Conservation (phyloP, 2,329 filamentous ascomycete species). For the Apiospora saccharicola region DNA sequence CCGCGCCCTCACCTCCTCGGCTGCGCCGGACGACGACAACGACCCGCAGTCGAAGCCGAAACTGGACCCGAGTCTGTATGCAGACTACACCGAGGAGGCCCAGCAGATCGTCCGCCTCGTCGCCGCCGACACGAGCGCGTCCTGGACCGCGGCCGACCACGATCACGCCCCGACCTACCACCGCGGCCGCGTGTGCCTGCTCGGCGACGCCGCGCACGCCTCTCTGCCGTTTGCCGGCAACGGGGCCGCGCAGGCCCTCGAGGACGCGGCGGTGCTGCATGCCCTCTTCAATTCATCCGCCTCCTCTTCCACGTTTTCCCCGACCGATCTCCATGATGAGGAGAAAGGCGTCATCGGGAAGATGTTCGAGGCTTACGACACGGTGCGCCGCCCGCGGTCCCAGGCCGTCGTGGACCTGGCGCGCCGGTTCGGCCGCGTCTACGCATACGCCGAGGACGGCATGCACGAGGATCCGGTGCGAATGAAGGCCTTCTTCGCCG, state of each 20-base stretch:
- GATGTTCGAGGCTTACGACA: slow-evolving; percentile 41
- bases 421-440: slow-evolving; percentile 39
- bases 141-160: slow-evolving; percentile 43
- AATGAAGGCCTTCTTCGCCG: slow-evolving; percentile 38
- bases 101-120: slow-evolving; percentile 42
- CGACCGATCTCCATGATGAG: slow-evolving; percentile 25
- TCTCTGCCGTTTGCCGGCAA: slow-evolving; percentile 45
- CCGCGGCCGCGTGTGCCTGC: slow-evolving; percentile 37
- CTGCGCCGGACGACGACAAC: slow-evolving; percentile 22
- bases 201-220: slow-evolving; percentile 47
- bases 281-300: slow-evolving; percentile 31
- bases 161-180: slow-evolving; percentile 44
- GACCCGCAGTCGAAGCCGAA: slow-evolving; percentile 19
- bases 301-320: not conserved
- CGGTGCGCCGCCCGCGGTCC: slow-evolving; percentile 39
- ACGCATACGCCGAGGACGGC: slow-evolving; percentile 37
- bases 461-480: slow-evolving; percentile 41
- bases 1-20: slow-evolving; percentile 14
- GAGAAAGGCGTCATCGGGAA: slow-evolving; percentile 29
- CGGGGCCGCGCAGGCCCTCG: slow-evolving; percentile 47
- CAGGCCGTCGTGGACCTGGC: slow-evolving; percentile 42
- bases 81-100: slow-evolving; percentile 42
- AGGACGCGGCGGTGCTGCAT: slow-evolving; percentile 44
- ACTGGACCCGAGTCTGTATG: slow-evolving; percentile 40
- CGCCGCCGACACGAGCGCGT: slow-evolving; percentile 40